These are phyloP conservation scores for Yamadazyma kanchanaburiensis DNA, from an alignment of 1,139 yeast species.

Conservation along the genomic window DNA sequence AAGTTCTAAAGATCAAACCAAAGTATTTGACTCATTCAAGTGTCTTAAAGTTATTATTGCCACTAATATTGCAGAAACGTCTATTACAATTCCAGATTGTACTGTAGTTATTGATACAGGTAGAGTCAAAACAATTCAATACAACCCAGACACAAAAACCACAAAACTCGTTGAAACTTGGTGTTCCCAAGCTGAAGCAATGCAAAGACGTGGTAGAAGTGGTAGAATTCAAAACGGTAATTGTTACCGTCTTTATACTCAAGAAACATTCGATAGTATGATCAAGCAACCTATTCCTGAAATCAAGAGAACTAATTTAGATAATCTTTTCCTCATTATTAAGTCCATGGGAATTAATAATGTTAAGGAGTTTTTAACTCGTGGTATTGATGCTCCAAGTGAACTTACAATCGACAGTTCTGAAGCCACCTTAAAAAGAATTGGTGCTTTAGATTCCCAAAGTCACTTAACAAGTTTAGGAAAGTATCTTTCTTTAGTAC, in stretches of 20 bases:
- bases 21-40: constrained; percentile 57
- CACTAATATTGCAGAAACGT: constrained; percentile 86
- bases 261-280: constrained; percentile 58
- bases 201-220: constrained; percentile 96
- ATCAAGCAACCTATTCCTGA: constrained; percentile 80
- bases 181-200: constrained; percentile 90
- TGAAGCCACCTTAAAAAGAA: constrained; percentile 53
- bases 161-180: constrained; percentile 75
- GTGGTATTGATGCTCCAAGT: constrained; percentile 83
- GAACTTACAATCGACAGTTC: constrained; percentile 60
- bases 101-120: constrained; percentile 92
- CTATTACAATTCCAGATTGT: constrained; percentile 91
- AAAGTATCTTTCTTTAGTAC: constrained; percentile 73
- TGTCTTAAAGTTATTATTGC: constrained; percentile 79
- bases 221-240: constrained; percentile 87
- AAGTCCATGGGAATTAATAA: constrained; percentile 83
- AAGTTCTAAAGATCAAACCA: constrained; percentile 75
- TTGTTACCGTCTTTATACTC: constrained; percentile 78
- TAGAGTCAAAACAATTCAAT: constrained; percentile 72
- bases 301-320: constrained; percentile 77
- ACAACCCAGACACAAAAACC: constrained; percentile 63
- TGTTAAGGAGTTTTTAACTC: constrained; percentile 63
- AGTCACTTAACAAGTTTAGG: constrained; percentile 75
- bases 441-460: constrained; percentile 66
- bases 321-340: constrained; percentile 76